Evolutionary conservation across 495 filamentous ascomycete genomes (phyloP).

Genomic region (Aspergillus cristatus): DNA sequence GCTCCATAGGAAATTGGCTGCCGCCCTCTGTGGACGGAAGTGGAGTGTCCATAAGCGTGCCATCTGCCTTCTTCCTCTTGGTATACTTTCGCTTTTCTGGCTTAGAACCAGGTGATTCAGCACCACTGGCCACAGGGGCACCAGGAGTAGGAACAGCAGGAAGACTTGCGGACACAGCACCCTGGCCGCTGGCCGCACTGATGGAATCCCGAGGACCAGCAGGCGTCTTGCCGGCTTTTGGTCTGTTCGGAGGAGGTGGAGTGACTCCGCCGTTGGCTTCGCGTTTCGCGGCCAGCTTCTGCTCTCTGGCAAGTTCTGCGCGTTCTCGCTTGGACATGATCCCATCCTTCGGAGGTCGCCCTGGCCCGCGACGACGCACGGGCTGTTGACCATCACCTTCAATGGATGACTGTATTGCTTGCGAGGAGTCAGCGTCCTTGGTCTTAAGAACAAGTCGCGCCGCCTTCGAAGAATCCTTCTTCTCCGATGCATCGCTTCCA

Average conservation of each 20-base stretch:
- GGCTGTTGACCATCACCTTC: constrained; percentile 33
- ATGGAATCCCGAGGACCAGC: constrained; percentile 4
- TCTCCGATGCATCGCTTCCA: constrained; percentile 24
- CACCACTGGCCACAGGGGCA: no score
- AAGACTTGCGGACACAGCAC: no score
- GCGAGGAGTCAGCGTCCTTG: constrained; percentile 22
- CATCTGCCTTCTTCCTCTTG: constrained; percentile 58
- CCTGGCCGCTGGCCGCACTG: neutral
- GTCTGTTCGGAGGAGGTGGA: constrained; percentile 39
- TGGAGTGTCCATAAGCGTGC: constrained; percentile 30
- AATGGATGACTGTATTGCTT: constrained; percentile 19
- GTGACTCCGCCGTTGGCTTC: constrained; percentile 38
- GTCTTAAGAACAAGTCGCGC: constrained; percentile 32
- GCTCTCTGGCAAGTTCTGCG: constrained; percentile 55
- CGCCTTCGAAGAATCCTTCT: constrained; percentile 24
- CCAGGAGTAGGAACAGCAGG: no score
- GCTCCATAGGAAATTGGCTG: constrained; percentile 30
- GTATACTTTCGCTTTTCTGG: constrained; percentile 72
- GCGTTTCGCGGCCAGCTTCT: constrained; percentile 39
- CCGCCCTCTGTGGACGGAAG: constrained; percentile 39
- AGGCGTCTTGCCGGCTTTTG: constrained; percentile 50
- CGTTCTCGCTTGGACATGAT: constrained; percentile 85
- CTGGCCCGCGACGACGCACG: constrained; percentile 70
- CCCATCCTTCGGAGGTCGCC: constrained; percentile 83
- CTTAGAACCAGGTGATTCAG: constrained; percentile 47